phyloP scores from a whole-genome alignment of 129 eudicot species.

The Solidago caesia region DNA sequence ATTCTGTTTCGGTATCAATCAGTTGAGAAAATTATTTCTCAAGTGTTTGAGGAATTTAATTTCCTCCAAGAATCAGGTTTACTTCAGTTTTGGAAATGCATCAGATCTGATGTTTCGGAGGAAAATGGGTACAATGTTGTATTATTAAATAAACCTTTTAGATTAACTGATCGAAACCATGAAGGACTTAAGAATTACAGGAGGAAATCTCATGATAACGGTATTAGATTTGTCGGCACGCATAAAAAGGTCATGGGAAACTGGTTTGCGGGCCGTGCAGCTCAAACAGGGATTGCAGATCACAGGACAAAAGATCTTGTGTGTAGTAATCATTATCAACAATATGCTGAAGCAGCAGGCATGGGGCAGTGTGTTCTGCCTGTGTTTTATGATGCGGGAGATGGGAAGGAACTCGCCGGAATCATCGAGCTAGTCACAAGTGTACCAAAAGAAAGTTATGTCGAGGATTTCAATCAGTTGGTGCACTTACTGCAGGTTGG shows the following conservation, averaged over 20 bases:
- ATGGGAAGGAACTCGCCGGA: background rate
- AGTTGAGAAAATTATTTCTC: background rate
- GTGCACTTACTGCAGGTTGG: background rate
- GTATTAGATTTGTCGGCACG: background rate
- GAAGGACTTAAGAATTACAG: background rate
- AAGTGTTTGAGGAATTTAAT: background rate
- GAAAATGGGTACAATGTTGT: background rate
- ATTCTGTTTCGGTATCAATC: background rate
- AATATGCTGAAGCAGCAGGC: background rate
- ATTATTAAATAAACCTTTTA: background rate
- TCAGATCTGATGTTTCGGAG: background rate
- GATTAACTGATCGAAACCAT: background rate
- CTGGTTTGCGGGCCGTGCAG: conserved; percentile 15
- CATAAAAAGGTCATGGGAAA: background rate
- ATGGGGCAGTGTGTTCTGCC: conserved; percentile 9
- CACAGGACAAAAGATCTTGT: background rate
- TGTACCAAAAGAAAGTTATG: conserved; percentile 5
- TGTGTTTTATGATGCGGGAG: background rate
- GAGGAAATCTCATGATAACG: background rate
- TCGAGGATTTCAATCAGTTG: background rate
- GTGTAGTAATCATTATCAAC: background rate
- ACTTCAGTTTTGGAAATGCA: conserved; percentile 12
- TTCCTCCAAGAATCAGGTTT: background rate
- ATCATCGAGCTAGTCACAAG: conserved; percentile 10
- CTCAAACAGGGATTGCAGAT: conserved; percentile 11